Percentiles rank a stretch among this genome's conserved stretches.
phyloP scores from a whole-genome alignment of 495 filamentous ascomycete species.

The Podospora pseudopauciseta region DNA sequence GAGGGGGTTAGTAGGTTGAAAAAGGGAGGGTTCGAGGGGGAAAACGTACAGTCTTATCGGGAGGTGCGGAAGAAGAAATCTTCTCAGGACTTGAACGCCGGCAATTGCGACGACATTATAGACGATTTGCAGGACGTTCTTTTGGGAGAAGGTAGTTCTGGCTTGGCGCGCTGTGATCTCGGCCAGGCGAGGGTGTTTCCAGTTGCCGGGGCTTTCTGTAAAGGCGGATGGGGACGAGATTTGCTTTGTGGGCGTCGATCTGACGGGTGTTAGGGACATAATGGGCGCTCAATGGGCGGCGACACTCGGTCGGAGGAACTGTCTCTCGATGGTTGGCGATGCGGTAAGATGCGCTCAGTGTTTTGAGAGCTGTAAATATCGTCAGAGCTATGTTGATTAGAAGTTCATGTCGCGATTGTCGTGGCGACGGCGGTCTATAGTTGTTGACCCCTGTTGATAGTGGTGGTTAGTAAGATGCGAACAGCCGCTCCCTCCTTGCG shows the following conservation, averaged over 20 bases:
- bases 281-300: not conserved
- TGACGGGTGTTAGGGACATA: not conserved
- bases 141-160: conserved; percentile 67
- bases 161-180: conserved; percentile 74
- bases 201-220: conserved; percentile 64
- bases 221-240: conserved; percentile 33
- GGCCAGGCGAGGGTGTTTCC: conserved; percentile 77
- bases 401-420: not conserved
- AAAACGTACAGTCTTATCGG: conserved; percentile 25
- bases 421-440: not conserved
- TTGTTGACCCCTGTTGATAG: not conserved
- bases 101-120: conserved; percentile 60
- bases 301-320: not conserved
- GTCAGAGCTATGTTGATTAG: not conserved
- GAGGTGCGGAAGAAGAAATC: conserved; percentile 25
- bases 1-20: conserved; percentile 7
- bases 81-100: conserved; percentile 35
- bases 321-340: not conserved
- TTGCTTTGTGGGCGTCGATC: conserved; percentile 45
- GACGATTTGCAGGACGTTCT: conserved; percentile 60
- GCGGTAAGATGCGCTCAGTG: not conserved
- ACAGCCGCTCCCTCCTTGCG: conserved; percentile 19
- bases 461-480: conserved; percentile 25
- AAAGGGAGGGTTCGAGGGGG: not conserved
- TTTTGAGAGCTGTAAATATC: not conserved